Percentiles rank a stretch among this genome's conserved stretches.
phyloP scores from a whole-genome alignment of 163 green algal species.

The Volvox carteri region DNA sequence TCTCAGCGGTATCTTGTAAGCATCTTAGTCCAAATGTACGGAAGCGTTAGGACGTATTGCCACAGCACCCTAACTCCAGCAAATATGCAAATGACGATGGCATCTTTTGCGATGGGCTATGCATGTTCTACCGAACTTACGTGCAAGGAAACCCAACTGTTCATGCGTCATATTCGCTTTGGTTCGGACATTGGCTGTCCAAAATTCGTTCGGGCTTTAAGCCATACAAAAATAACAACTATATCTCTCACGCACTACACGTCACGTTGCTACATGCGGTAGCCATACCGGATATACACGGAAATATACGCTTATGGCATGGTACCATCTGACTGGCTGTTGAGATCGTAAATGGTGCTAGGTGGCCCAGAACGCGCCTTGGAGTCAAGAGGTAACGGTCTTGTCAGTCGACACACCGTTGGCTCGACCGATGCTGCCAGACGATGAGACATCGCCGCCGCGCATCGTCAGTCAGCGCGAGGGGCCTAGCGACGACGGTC shows the following conservation, averaged over 20 bases:
- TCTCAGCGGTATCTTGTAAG: neutral
- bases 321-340: neutral
- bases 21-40: neutral
- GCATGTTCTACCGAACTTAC: no score
- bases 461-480: conserved; percentile 24
- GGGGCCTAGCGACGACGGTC: neutral
- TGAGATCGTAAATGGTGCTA: neutral
- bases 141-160: no score
- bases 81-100: neutral
- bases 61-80: neutral
- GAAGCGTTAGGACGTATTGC: neutral
- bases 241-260: neutral
- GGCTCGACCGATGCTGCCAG: conserved; percentile 18
- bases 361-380: neutral
- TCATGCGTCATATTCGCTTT: neutral
- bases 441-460: neutral
- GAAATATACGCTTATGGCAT: neutral
- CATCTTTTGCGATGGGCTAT: neutral
- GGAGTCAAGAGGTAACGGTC: neutral
- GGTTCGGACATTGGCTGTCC: neutral
- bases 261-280: no score
- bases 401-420: neutral
- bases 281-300: neutral
- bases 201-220: neutral
- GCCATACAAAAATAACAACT: neutral